A percentile compares a stretch with the other conserved stretches of the same genome.
These are phyloP conservation scores for Trichosporon sp. DNA, from an alignment of 1,284 basidiomycete species.

Conservation along the genomic window DNA sequence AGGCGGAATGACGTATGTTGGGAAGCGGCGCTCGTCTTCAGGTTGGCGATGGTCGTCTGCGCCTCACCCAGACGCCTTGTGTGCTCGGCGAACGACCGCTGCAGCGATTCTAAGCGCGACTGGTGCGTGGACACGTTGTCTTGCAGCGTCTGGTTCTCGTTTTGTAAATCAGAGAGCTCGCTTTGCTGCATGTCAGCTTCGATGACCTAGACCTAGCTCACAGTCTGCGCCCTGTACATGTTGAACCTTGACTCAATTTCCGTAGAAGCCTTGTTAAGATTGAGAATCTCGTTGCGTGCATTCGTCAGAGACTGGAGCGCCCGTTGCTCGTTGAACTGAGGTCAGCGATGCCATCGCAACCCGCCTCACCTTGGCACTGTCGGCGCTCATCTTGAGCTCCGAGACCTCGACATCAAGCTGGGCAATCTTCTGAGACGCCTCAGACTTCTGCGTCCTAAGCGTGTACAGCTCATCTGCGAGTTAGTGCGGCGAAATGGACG, in stretches of 20 bases:
- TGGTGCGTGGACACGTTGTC: conserved; percentile 37
- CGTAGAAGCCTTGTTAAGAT: conserved; percentile 42
- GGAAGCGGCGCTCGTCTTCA: conserved; percentile 49
- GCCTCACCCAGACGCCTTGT: conserved; percentile 48
- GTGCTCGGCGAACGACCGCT: conserved; percentile 50
- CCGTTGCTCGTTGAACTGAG: conserved; percentile 51
- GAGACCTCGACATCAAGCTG: conserved; percentile 80
- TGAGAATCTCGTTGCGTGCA: conserved; percentile 47
- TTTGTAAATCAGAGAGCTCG: conserved; percentile 43
- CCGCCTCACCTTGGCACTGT: conserved; percentile 48
- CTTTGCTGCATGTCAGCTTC: conserved; percentile 38
- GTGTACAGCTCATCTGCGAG: conserved; percentile 50
- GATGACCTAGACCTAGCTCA: conserved; percentile 25
- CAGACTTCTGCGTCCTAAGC: conserved; percentile 45
- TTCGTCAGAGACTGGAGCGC: conserved; percentile 44
- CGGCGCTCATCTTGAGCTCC: conserved; percentile 73
- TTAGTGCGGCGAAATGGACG: background rate
- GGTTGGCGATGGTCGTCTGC: conserved; percentile 48
- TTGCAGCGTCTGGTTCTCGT: conserved; percentile 45
- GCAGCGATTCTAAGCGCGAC: conserved; percentile 37
- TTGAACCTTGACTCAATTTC: conserved; percentile 51
- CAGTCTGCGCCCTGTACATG: conserved; percentile 49
- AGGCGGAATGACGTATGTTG: conserved; percentile 48
- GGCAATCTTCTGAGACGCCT: conserved; percentile 66
- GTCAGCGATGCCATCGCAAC: conserved; percentile 4